These are phyloP conservation scores for Hypoxylon rubiginosum DNA, from an alignment of 2,329 filamentous ascomycete species.

Conservation along the genomic window DNA sequence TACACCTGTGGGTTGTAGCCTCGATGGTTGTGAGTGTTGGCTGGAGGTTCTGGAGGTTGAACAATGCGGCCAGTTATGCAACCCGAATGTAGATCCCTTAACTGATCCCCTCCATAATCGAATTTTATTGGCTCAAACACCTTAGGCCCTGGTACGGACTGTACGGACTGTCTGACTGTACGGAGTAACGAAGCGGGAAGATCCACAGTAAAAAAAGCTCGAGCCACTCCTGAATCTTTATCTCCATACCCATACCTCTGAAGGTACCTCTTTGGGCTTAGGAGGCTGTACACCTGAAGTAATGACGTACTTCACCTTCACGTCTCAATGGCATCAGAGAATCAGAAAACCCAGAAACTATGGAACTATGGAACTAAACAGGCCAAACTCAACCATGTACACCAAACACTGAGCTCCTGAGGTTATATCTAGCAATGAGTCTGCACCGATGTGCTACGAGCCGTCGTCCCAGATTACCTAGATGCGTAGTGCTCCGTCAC, in stretches of 20 bases:
- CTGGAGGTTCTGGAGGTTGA: not conserved
- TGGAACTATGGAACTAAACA: not conserved
- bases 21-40: not conserved
- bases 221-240: not conserved
- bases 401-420: not conserved
- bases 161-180: too few relatives aligned
- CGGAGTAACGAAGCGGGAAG: not conserved
- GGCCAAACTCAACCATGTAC: not conserved
- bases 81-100: not conserved
- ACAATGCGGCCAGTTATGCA: conserved; percentile 2
- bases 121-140: not conserved
- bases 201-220: not conserved
- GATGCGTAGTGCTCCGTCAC: not conserved
- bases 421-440: conserved; percentile 30
- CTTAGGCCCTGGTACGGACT: not conserved
- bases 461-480: conserved; percentile 10
- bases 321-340: not conserved
- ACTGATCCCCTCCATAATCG: not conserved
- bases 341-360: not conserved
- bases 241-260: not conserved
- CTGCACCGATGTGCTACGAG: conserved; percentile 25
- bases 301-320: not conserved
- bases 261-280: not conserved
- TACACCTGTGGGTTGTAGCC: too few relatives aligned
- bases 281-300: not conserved